Evolutionary conservation across 2,329 filamentous ascomycete species (phyloP).

Genomic region (Tolypocladium tropicale): DNA sequence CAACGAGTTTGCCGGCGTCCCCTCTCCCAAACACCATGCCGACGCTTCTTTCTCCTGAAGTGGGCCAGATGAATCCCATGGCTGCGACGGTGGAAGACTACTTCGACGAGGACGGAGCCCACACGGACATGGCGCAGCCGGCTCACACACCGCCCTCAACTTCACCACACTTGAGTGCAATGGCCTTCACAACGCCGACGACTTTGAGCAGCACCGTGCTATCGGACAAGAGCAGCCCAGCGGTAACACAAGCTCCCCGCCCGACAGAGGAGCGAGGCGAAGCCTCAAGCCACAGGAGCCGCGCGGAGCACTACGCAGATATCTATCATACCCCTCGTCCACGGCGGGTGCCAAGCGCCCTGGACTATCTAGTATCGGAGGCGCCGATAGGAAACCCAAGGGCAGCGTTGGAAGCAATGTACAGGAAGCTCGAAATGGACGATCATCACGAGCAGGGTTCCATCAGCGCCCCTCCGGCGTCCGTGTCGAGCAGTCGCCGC

Average conservation of each 20-base stretch:
- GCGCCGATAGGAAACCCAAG: conserved; percentile 2
- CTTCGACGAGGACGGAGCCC: conserved; percentile 2
- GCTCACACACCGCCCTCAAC: conserved; percentile 1
- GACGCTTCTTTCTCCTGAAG: conserved; percentile 1
- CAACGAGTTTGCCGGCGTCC: background rate
- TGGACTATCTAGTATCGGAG: conserved; percentile 9
- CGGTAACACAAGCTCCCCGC: background rate
- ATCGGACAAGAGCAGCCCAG: background rate
- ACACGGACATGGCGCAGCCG: background rate
- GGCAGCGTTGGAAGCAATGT: conserved; percentile 1
- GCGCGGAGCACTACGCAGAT: conserved; percentile 1
- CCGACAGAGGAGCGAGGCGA: background rate
- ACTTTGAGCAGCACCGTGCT: background rate
- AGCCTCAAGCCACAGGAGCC: background rate
- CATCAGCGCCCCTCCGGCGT: background rate
- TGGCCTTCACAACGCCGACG: background rate
- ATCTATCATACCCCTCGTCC: conserved; percentile 4
- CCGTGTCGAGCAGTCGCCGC: background rate
- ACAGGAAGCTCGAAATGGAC: background rate
- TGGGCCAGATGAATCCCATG: background rate
- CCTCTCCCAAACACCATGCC: conserved; percentile 1
- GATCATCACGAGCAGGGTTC: background rate
- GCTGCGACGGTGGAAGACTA: conserved; percentile 6
- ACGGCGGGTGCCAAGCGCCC: conserved; percentile 7
- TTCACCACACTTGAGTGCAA: background rate